Evolutionary conservation across 2,329 filamentous ascomycete genomes (phyloP).

Genomic region (Drechslerella coelobrocha): DNA sequence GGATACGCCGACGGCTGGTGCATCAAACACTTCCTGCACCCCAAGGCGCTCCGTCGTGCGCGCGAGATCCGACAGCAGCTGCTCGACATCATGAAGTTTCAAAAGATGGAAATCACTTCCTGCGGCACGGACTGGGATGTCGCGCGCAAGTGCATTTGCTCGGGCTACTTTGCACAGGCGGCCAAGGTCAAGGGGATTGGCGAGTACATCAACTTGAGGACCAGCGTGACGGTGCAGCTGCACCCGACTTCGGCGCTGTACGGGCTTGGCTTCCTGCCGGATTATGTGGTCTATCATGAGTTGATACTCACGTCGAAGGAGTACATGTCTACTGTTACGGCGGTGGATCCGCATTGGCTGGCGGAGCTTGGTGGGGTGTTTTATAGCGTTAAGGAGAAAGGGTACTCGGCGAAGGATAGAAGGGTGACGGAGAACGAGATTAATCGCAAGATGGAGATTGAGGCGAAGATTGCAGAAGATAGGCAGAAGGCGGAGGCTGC

Average conservation of each 20-base stretch:
- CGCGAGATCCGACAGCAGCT: slow-evolving; percentile 95
- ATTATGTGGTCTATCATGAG: slow-evolving; percentile 98
- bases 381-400: slow-evolving; percentile 97
- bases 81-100: slow-evolving; percentile 89
- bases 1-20: slow-evolving; percentile 92
- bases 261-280: slow-evolving; percentile 88
- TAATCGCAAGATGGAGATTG: slow-evolving; percentile 90
- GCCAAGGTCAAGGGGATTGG: slow-evolving; percentile 95
- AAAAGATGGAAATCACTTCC: slow-evolving; percentile 84
- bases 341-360: slow-evolving; percentile 95
- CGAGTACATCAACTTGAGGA: slow-evolving; percentile 95
- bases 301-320: slow-evolving; percentile 95
- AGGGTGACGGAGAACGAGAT: slow-evolving; percentile 89
- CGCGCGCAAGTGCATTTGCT: slow-evolving; percentile 94
- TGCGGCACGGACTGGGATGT: slow-evolving; percentile 98
- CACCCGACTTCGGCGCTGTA: slow-evolving; percentile 94
- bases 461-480: slow-evolving; percentile 88
- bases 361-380: slow-evolving; percentile 96
- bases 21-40: slow-evolving; percentile 87
- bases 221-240: slow-evolving; percentile 89
- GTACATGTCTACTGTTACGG: slow-evolving; percentile 96
- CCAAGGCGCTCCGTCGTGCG: slow-evolving; percentile 88
- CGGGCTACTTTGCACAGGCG: slow-evolving; percentile 96
- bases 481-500: slow-evolving; percentile 70
- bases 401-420: slow-evolving; percentile 85